phyloP scores from a whole-genome alignment of 768 basidiomycete species.

The Sistotremastrum niveocremeum region DNA sequence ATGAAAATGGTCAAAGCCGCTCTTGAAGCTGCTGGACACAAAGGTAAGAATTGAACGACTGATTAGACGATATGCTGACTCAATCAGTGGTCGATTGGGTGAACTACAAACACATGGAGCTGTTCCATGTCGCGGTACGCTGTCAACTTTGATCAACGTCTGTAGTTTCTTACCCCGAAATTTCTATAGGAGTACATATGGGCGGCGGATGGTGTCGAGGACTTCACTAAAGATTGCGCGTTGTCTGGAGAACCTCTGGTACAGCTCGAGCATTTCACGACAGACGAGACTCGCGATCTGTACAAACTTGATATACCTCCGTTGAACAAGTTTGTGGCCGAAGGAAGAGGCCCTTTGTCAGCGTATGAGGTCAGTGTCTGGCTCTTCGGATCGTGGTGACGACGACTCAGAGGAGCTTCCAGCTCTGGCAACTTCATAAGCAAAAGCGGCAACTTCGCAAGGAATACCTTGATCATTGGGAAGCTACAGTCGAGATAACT shows the following conservation, averaged over 20 bases:
- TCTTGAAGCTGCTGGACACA: slow-evolving; percentile 35
- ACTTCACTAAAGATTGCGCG: slow-evolving; percentile 16
- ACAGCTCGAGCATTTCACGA: slow-evolving; percentile 10
- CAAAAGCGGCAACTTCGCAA: slow-evolving; percentile 27
- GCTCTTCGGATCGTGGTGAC: slow-evolving; percentile 13
- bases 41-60: slow-evolving; percentile 20
- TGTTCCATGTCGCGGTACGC: slow-evolving; percentile 16
- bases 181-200: slow-evolving; percentile 22
- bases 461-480: slow-evolving; percentile 35
- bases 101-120: slow-evolving; percentile 13
- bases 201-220: slow-evolving; percentile 12
- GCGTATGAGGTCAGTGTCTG: slow-evolving; percentile 8
- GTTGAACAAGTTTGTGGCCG: too few relatives aligned
- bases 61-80: slow-evolving; percentile 1
- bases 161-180: not conserved
- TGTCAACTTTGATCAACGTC: not conserved
- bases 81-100: slow-evolving; percentile 25
- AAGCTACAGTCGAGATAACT: slow-evolving; percentile 27
- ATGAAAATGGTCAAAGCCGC: slow-evolving; percentile 31
- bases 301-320: not conserved
- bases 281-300: slow-evolving; percentile 13
- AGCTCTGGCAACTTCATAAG: slow-evolving; percentile 36
- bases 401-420: slow-evolving; percentile 12
- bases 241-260: slow-evolving; percentile 30
- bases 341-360: slow-evolving; percentile 12